Evolutionary conservation across 2,329 filamentous ascomycete genomes (phyloP), one percentile per base, ranked within the genome.

Genomic region (Aspergillus melleus): DNA sequence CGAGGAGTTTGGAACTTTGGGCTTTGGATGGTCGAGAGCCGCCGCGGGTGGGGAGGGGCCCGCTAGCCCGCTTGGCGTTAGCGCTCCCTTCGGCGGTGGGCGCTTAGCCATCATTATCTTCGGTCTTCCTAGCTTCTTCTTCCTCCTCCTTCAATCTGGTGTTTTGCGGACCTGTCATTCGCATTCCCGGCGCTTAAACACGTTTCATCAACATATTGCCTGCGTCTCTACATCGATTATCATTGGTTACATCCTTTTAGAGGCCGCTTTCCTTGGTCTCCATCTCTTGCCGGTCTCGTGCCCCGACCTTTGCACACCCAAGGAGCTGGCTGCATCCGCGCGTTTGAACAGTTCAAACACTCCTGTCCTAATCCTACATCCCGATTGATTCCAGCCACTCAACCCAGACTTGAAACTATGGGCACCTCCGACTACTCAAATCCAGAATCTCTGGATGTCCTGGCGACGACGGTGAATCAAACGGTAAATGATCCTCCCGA

Each of bases 391-490:
- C 46, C 47, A 16, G 19, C 10, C 46, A 30, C 24, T 24, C 55
- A 42, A 22, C 24, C 55, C 29, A 26, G 11, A 16, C 20, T 14
- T 19, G 39, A 22, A 54, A 61, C 29, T 54, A 72, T 72, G 72
- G 57, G 62, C 20, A 49, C 65, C 16, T 39, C 64, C 44, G 64
- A 65, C 44, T 62, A 64, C 42, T 62, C 70, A 19, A 71, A 71
- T 51, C 72, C 74, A 1, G 71, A 76, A 29, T 74, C 75, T n/a
- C 68, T 78, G 16, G 69, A 68, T 47, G 69, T 70, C 12, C 60
- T 78, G 22, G 72, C 75, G 30, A 65, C 72, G 22, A 68, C 70
- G 62, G 67, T 76, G 54, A 76, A 78, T 57, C 70, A 74, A 59
- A 77, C 74, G 56, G 76, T 77, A 70, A 57, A 47, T n/a, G 54